phyloP scores from a whole-genome alignment of 306 rosid species.

The Parietaria judaica region DNA sequence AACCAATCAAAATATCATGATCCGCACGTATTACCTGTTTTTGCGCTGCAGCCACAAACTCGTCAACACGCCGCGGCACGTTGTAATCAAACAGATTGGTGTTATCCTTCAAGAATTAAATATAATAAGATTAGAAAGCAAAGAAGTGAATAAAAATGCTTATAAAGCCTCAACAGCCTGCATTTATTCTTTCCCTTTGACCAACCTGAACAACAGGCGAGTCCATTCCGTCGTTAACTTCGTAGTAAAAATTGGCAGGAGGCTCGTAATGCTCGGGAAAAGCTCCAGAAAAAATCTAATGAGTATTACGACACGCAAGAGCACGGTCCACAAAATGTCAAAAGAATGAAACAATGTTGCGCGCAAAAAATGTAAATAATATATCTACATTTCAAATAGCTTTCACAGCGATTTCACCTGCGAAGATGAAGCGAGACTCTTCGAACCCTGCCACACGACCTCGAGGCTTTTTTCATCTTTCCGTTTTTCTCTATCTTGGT shows the following conservation, averaged over 20 bases:
- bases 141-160: too few relatives aligned
- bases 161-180: constrained; percentile 4
- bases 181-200: constrained; percentile 9
- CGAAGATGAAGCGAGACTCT: constrained; percentile 29
- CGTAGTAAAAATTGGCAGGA: constrained; percentile 56
- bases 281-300: constrained; percentile 62
- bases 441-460: constrained; percentile 38
- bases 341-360: not conserved
- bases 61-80: constrained; percentile 60
- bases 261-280: constrained; percentile 75
- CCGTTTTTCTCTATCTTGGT: constrained; percentile 34
- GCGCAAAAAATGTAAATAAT: not conserved
- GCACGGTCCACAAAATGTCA: not conserved
- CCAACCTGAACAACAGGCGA: constrained; percentile 65
- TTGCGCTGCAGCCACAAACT: constrained; percentile 65
- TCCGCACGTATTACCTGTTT: constrained; percentile 45
- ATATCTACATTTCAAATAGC: too few relatives aligned
- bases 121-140: not conserved
- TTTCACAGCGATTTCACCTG: constrained; percentile 15
- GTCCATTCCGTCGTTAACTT: constrained; percentile 41
- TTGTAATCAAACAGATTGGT: constrained; percentile 60
- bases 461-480: constrained; percentile 30
- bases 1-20: not conserved
- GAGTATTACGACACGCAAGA: not conserved
- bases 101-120: constrained; percentile 49